phyloP scores from a whole-genome alignment of 345 rosid species.

The Euphorbia lathyris region DNA sequence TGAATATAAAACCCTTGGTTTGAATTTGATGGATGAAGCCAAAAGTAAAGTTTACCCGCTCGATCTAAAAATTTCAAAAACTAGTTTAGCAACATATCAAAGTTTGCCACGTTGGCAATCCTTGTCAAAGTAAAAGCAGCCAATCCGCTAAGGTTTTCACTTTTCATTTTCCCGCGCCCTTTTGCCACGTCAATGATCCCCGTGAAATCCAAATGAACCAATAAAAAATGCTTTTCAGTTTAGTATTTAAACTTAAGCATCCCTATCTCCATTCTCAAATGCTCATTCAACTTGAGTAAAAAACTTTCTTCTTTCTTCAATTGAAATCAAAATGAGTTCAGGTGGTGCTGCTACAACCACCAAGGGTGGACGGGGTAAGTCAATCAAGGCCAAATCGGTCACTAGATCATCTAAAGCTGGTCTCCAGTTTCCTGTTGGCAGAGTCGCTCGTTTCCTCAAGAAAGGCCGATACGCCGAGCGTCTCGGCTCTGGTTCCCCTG shows the following conservation, averaged over 20 bases:
- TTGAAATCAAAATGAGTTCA: neutral
- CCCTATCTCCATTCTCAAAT: too few species aligned
- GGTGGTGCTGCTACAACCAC: neutral
- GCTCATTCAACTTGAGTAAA: neutral
- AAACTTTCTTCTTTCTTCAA: too few species aligned
- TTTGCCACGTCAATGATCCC: conserved; percentile 39
- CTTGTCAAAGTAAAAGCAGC: too few species aligned
- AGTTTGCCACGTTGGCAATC: too few species aligned
- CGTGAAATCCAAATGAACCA: conserved; percentile 17
- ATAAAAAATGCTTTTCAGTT: conserved; percentile 10
- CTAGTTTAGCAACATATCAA: too few species aligned
- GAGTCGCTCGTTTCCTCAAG: conserved; percentile 23
- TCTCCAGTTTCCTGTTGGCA: conserved; percentile 26
- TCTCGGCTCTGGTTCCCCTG: conserved; percentile 24
- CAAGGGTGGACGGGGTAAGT: conserved; percentile 21
- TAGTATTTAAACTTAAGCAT: neutral
- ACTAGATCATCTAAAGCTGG: conserved; percentile 19
- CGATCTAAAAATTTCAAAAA: too few species aligned
- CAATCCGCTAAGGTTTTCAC: too few species aligned
- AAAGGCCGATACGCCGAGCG: conserved; percentile 19
- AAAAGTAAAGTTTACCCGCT: too few species aligned
- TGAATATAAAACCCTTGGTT: too few species aligned
- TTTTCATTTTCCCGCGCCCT: neutral
- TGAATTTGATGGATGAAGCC: too few species aligned
- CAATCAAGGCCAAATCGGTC: conserved; percentile 10